Conservation (phyloP, 2,329 filamentous ascomycete species). For the Cladosporium cucumerinum region DNA sequence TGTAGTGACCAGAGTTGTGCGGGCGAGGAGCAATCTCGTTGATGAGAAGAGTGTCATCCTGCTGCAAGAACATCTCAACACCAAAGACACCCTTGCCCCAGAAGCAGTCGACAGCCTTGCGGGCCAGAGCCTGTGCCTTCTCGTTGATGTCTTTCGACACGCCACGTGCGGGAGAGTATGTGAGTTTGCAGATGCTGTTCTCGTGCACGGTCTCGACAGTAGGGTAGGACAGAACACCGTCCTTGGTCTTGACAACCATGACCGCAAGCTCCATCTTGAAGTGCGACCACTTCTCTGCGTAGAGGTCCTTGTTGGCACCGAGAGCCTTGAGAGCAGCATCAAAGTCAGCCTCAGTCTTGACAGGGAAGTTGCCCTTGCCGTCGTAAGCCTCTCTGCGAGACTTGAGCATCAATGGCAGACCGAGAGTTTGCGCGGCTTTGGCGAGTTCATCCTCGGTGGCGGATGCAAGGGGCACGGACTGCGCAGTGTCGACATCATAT, state of each 20-base stretch:
- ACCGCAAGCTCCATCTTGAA: conserved; percentile 87
- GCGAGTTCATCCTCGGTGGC: conserved; percentile 59
- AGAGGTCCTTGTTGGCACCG: conserved; percentile 64
- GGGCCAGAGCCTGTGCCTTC: conserved; percentile 71
- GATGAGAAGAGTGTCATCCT: conserved; percentile 67
- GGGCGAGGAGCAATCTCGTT: conserved; percentile 82
- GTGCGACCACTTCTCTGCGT: conserved; percentile 84
- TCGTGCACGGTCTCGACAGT: conserved; percentile 93
- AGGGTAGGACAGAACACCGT: conserved; percentile 72
- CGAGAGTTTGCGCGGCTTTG: conserved; percentile 61
- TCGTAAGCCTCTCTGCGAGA: conserved; percentile 87
- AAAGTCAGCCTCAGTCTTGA: conserved; percentile 58
- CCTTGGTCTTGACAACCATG: conserved; percentile 88
- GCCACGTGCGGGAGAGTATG: conserved; percentile 77
- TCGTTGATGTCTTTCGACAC: conserved; percentile 60
- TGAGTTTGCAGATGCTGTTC: conserved; percentile 90
- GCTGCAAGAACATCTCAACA: conserved; percentile 88
- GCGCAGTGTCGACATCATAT: conserved; percentile 68
- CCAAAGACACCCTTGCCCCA: conserved; percentile 91
- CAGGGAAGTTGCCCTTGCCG: conserved; percentile 71
- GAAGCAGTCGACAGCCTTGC: conserved; percentile 73
- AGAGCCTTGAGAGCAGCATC: conserved; percentile 67
- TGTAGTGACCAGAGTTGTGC: conserved; percentile 94
- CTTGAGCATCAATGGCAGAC: conserved; percentile 90
- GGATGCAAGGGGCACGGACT: conserved; percentile 64